Conservation (phyloP, 192 early-diverging fungal species). For the Umbelopsis isabellina region DNA sequence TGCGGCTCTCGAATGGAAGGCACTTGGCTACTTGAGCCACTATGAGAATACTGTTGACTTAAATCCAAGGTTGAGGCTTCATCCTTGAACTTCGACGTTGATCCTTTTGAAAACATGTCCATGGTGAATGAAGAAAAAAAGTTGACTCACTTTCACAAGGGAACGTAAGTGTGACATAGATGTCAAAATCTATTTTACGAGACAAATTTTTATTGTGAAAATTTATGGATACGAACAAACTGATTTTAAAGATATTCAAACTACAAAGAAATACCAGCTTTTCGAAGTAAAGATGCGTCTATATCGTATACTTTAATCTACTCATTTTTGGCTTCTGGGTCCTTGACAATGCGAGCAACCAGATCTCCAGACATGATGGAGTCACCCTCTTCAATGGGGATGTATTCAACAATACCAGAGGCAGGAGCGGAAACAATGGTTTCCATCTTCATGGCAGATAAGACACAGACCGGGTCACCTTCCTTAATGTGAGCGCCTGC, state of each 20-base stretch:
- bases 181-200: too few relatives aligned
- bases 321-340: conserved; percentile 19
- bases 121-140: too few relatives aligned
- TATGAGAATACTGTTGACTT: neutral
- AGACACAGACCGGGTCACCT: conserved; percentile 88
- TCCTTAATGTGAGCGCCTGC: conserved; percentile 82
- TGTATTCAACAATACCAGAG: conserved; percentile 73
- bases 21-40: neutral
- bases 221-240: too few relatives aligned
- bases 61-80: conserved; percentile 11
- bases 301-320: neutral
- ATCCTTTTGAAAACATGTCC: conserved; percentile 1
- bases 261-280: too few relatives aligned
- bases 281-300: too few relatives aligned
- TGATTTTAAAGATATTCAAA: too few relatives aligned
- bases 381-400: conserved; percentile 75
- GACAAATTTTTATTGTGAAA: too few relatives aligned
- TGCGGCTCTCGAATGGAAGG: neutral
- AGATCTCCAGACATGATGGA: conserved; percentile 84
- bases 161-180: too few relatives aligned
- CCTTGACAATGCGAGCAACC: conserved; percentile 70
- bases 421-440: conserved; percentile 86
- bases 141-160: too few relatives aligned
- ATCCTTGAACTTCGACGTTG: neutral
- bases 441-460: conserved; percentile 99